Percentiles rank a stretch among this genome's conserved stretches.
phyloP scores from a whole-genome alignment of 148 eudicot species.

The Amaranthus hypochondriacus region DNA sequence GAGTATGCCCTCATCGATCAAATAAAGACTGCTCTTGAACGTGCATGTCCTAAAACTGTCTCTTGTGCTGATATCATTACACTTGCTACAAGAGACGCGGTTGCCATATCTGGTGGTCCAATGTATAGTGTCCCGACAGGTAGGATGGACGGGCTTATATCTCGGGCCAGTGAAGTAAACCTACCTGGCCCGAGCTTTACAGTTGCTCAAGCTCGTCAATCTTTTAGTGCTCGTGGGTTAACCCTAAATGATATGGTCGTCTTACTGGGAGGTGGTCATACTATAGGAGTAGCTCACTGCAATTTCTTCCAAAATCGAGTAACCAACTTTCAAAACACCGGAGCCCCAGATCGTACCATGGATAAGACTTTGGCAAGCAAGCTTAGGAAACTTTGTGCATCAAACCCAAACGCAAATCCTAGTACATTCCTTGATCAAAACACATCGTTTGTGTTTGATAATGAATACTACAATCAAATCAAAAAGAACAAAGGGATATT shows the following conservation, averaged over 20 bases:
- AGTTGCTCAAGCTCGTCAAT: neutral
- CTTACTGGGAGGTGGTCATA: slow-evolving; percentile 16
- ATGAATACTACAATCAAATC: slow-evolving; percentile 11
- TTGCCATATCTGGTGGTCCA: slow-evolving; percentile 10
- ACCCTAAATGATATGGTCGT: slow-evolving; percentile 15
- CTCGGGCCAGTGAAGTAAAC: neutral
- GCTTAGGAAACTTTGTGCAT: slow-evolving; percentile 15
- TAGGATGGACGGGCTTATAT: slow-evolving; percentile 5
- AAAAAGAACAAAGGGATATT: slow-evolving; percentile 4
- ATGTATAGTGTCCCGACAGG: slow-evolving; percentile 11
- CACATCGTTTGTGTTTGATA: slow-evolving; percentile 19
- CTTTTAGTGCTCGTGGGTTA: neutral
- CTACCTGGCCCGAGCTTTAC: slow-evolving; percentile 4
- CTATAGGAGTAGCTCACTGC: slow-evolving; percentile 19
- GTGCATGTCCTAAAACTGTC: neutral
- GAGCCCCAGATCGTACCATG: slow-evolving; percentile 16
- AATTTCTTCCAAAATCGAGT: slow-evolving; percentile 7
- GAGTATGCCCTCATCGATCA: slow-evolving; percentile 6
- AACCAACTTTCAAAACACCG: slow-evolving; percentile 14
- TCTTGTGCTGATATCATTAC: neutral
- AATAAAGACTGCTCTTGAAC: slow-evolving; percentile 13
- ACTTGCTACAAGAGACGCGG: slow-evolving; percentile 13
- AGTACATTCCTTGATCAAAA: slow-evolving; percentile 17
- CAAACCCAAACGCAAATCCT: slow-evolving; percentile 10
- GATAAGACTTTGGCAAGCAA: neutral